Base-by-base conservation (phyloP, 2,329 filamentous ascomycete genomes). In the Colletotrichum eremochloae region DNA sequence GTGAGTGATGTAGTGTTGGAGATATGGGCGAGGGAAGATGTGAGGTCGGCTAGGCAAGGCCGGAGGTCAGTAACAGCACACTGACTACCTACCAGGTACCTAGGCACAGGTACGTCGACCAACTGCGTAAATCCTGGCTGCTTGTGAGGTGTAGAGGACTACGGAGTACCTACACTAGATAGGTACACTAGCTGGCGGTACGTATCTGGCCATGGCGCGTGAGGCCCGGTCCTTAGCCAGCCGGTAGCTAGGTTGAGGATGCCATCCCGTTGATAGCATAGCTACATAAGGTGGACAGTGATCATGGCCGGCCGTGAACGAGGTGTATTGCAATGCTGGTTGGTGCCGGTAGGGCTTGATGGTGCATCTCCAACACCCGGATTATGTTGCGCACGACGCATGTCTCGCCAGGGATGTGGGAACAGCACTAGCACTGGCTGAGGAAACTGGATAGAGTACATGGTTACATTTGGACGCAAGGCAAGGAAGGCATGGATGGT, bases 251-350 rank as follows among this genome's bases (percentile, higher is more conserved):
- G 60, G 67, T 61, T 56, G 48, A 38, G 66, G n/a, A 50, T 24
- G 70, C 66, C 66, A 65, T 72, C 70, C 70, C 70, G 66, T 70
- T 69, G 60, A 69, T 64, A 64, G 44, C 40, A 48, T 55, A 61
- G 55, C 66, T 55, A 69, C 52, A 61, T 38, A 48, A 56, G 69
- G 69, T 50, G 46, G 53, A 29, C 48, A 52, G 46, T 44, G 66
- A 46, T n/a, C 20, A n/a, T 9, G 60, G 65, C 61, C 38, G 58
- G 11, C 55, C 12, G 40, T 38, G 36, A 46, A n/a, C 24, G 36
- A 63, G 60, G 44, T 33, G 24, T 53, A 58, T 46, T 55, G 57
- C 57, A 44, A 48, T 63, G 65, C 46, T 63, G 46, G 65, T 66
- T 66, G 52, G 60, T 40, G 61, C 61, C 64, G 55, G 69, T 56